A percentile compares a stretch with the other conserved stretches of the same genome.
phyloP scores from a whole-genome alignment of 768 basidiomycete species.

The Serendipita sp. region DNA sequence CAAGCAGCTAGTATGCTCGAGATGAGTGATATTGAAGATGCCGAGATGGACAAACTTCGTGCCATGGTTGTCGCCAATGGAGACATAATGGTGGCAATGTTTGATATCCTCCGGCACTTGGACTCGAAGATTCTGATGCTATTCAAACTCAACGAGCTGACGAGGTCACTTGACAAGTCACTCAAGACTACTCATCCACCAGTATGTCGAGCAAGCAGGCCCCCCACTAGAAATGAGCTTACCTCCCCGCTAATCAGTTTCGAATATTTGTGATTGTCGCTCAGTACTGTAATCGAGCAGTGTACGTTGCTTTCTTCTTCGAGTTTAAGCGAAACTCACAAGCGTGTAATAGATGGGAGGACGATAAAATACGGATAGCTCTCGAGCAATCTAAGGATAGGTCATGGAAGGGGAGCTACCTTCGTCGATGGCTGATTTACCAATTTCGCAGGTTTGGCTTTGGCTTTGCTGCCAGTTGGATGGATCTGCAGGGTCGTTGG shows the following conservation, averaged over 20 bases:
- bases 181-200: constrained; percentile 77
- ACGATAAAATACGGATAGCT: not conserved
- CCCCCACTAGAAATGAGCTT: not conserved
- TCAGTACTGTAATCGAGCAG: constrained; percentile 66
- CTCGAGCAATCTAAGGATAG: not conserved
- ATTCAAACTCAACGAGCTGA: constrained; percentile 56
- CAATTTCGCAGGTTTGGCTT: constrained; percentile 17
- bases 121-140: constrained; percentile 53
- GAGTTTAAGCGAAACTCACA: not conserved
- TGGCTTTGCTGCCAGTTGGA: constrained; percentile 37
- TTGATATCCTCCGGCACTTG: constrained; percentile 72
- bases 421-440: not conserved
- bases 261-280: constrained; percentile 87
- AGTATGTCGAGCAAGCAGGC: constrained; percentile 21
- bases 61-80: constrained; percentile 69
- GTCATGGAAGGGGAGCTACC: not conserved
- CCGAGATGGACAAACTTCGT: constrained; percentile 69
- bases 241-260: constrained; percentile 27
- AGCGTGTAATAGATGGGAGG: constrained; percentile 1
- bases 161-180: constrained; percentile 64
- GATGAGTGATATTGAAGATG: constrained; percentile 33
- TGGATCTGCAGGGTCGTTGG: constrained; percentile 46
- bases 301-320: constrained; percentile 23
- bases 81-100: constrained; percentile 68
- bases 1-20: constrained; percentile 70